Percentiles rank a stretch among this genome's conserved stretches.
Evolutionary conservation across 1,284 basidiomycete genomes (phyloP).

Genomic region (Ustilago hordei): DNA sequence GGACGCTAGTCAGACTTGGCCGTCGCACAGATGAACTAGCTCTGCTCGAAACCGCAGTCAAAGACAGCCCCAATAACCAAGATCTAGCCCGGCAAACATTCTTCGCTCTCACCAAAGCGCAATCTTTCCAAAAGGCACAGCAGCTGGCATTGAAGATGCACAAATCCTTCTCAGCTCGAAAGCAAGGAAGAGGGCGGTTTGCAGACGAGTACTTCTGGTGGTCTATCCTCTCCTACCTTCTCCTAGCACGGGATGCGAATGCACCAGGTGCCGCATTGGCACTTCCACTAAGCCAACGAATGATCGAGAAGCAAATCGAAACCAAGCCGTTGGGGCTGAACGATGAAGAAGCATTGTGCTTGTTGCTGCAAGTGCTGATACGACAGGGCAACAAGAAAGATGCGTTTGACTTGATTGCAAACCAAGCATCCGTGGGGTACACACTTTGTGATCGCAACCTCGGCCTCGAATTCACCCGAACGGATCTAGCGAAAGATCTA

Average conservation of each 20-base stretch:
- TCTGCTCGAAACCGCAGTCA: constrained; percentile 66
- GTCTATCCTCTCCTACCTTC: constrained; percentile 81
- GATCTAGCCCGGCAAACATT: constrained; percentile 84
- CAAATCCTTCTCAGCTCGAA: constrained; percentile 73
- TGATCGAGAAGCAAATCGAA: constrained; percentile 78
- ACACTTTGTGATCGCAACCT: constrained; percentile 79
- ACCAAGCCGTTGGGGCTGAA: constrained; percentile 79
- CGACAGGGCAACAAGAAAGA: constrained; percentile 72
- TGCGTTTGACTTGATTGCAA: constrained; percentile 79
- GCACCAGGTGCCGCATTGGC: constrained; percentile 73
- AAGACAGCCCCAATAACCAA: constrained; percentile 80
- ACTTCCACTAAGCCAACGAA: constrained; percentile 75
- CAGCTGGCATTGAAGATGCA: constrained; percentile 55
- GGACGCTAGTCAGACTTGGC: constrained; percentile 80
- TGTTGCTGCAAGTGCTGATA: constrained; percentile 79
- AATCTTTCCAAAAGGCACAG: constrained; percentile 62
- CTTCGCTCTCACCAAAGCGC: constrained; percentile 72
- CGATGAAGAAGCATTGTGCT: constrained; percentile 79
- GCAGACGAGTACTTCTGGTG: constrained; percentile 82
- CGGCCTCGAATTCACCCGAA: constrained; percentile 74
- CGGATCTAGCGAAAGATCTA: constrained; percentile 51
- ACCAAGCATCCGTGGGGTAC: constrained; percentile 72
- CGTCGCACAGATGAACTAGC: constrained; percentile 74
- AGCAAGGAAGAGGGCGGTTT: constrained; percentile 83
- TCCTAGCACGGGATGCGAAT: constrained; percentile 71